phyloP scores from a whole-genome alignment of 106 monocot species.

The Allium fistulosum region DNA sequence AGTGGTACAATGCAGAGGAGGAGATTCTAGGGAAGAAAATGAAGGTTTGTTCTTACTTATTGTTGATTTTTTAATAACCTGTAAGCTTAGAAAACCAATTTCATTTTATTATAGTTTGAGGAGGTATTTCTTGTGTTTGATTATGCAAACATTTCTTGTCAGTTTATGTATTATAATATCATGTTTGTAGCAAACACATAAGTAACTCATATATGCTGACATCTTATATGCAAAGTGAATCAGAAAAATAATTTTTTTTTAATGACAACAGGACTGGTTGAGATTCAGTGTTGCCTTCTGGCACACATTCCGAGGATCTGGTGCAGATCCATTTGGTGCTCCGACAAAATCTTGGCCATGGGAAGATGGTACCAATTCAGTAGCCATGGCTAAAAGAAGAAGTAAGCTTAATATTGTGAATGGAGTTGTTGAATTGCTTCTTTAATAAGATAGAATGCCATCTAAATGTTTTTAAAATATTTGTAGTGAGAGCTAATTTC shows the following conservation, averaged over 20 bases:
- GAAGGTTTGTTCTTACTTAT: constrained; percentile 46
- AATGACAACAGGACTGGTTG: constrained; percentile 69
- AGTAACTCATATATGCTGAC: too few relatives aligned
- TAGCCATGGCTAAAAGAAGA: constrained; percentile 93
- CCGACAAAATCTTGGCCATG: constrained; percentile 94
- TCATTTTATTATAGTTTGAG: too few relatives aligned
- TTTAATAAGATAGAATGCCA: not conserved
- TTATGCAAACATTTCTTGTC: too few relatives aligned
- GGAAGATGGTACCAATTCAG: constrained; percentile 95
- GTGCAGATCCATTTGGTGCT: constrained; percentile 88
- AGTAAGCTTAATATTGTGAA: constrained; percentile 32
- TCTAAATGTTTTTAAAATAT: not conserved
- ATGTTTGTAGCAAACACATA: too few relatives aligned
- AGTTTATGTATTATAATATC: not conserved
- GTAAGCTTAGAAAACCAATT: not conserved
- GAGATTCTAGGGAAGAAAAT: constrained; percentile 97
- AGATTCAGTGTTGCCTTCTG: constrained; percentile 99
- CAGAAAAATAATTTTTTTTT: not conserved
- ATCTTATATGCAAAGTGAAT: too few relatives aligned
- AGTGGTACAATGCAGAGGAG: constrained; percentile 94
- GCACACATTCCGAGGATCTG: constrained; percentile 95
- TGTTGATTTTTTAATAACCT: not conserved
- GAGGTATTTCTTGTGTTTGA: too few relatives aligned
- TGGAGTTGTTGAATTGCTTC: not conserved
- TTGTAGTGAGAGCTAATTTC: constrained; percentile 86